Base-by-base conservation (phyloP, 768 basidiomycete genomes). In the Hysterangium stoloniferum region DNA sequence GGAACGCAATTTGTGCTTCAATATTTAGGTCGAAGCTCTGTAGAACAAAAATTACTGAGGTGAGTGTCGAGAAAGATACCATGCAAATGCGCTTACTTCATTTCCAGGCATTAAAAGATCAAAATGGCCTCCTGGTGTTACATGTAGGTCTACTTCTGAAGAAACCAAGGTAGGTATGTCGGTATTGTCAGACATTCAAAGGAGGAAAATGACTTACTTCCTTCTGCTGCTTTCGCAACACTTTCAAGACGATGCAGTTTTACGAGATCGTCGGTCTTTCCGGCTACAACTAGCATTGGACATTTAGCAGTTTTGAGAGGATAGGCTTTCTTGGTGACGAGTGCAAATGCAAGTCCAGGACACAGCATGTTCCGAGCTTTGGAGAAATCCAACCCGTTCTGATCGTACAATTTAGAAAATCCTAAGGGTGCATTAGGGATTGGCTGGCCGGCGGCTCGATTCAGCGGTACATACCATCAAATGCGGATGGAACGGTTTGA, bases 261-360 rank as follows among this genome's bases (percentile, higher is more conserved):
- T 13, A 62, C 41, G 12, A 57, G 44, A 49, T 63, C 62, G 46
- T 63, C 61, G 2, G 59, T 54, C 47, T 54, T 27, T 1, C 59
- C 38, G 4, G 24, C 33, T 11, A 63, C 61, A 19, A 62, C 12
- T 25, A 63, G 42, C 6, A 59, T 37, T 20, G 55, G 59, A 35
- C 55, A 58, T 7, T 46, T 45, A 9, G 57, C 52, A 34, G 57
- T 42, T 40, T 55, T 57, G 5, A 62, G 51, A 17, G 45, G 43
- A 20, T 57, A 57, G 2, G 61, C 52, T n/a, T 57, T 48, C 13
- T 31, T 28, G 15, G 53, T 32, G 52, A 61, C 55, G 37, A 58
- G 35, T 40, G 58, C 55, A 44, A 60, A 57, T 1, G 45, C 46
- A 9, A 58, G 4, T 9, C 57, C 47, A 4, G 57, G 55, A 25